Conservation (phyloP, 177 flowering plant species). For the Vitis hybrid region DNA sequence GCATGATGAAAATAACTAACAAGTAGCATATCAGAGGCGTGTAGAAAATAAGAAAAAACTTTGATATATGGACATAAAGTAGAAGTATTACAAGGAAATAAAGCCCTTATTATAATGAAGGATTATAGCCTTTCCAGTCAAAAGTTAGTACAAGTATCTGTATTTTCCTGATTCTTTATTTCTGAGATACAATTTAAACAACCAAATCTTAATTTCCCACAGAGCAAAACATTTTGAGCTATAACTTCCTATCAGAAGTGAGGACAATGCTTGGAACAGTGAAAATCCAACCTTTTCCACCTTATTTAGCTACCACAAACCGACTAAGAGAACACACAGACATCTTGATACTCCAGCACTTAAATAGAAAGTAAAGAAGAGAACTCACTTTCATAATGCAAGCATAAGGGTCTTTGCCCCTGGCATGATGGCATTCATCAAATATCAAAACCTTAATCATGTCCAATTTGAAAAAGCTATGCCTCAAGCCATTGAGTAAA, state of each 20-base stretch:
- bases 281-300: neutral
- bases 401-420: slow-evolving; percentile 72
- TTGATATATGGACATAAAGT: no score
- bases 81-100: no score
- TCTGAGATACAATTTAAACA: neutral
- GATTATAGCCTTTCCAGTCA: no score
- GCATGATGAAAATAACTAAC: no score
- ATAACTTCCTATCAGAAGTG: neutral
- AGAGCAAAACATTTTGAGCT: neutral
- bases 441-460: slow-evolving; percentile 67
- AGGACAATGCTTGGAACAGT: neutral
- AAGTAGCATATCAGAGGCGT: no score
- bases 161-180: no score
- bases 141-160: no score
- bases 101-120: no score
- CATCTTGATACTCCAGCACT: no score
- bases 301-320: neutral
- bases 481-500: slow-evolving; percentile 64
- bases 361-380: neutral
- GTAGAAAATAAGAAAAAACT: no score
- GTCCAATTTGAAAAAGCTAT: slow-evolving; percentile 54
- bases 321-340: no score
- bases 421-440: slow-evolving; percentile 95
- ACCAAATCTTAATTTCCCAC: neutral
- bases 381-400: slow-evolving; percentile 70